Percentiles rank a stretch among this genome's conserved stretches.
These are phyloP conservation scores for Heritiera fomes DNA, from an alignment of 345 rosid species.

Conservation along the genomic window DNA sequence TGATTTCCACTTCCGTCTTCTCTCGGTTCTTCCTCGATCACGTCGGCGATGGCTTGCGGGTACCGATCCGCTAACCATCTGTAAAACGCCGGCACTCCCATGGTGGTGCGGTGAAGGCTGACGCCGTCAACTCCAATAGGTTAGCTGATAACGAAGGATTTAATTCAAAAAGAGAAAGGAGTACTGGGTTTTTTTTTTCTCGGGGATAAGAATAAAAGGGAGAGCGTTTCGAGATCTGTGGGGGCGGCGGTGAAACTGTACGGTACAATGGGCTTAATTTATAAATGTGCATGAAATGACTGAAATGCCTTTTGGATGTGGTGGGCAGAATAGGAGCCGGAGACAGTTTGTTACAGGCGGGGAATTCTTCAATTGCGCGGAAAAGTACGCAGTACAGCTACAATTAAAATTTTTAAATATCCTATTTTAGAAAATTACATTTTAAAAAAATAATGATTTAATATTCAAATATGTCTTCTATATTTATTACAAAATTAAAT, in stretches of 20 bases:
- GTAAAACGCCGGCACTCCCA: conserved; percentile 99
- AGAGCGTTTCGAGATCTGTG: too few relatives aligned
- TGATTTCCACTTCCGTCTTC: conserved; percentile 40
- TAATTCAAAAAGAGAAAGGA: neutral
- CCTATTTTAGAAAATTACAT: too few relatives aligned
- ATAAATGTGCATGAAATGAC: neutral
- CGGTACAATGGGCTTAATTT: too few relatives aligned
- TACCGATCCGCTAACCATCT: conserved; percentile 96
- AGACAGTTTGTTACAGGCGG: neutral
- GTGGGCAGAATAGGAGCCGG: neutral
- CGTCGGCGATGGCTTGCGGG: conserved; percentile 76
- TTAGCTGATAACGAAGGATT: neutral
- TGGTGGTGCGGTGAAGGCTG: conserved; percentile 26
- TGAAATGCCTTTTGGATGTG: neutral
- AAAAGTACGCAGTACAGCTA: neutral
- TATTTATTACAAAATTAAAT: too few relatives aligned
- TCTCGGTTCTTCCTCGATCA: conserved; percentile 70
- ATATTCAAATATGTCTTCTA: too few relatives aligned
- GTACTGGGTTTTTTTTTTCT: neutral
- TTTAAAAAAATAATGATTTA: too few relatives aligned
- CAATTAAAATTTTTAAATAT: too few relatives aligned
- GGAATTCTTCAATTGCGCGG: neutral
- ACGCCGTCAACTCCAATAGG: neutral
- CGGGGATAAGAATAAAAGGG: neutral
- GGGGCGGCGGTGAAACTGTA: too few relatives aligned